A percentile compares a stretch with the other conserved stretches of the same genome.
These are phyloP conservation scores for Astraeus odoratus DNA, from an alignment of 768 basidiomycete genomes.

Conservation along the genomic window DNA sequence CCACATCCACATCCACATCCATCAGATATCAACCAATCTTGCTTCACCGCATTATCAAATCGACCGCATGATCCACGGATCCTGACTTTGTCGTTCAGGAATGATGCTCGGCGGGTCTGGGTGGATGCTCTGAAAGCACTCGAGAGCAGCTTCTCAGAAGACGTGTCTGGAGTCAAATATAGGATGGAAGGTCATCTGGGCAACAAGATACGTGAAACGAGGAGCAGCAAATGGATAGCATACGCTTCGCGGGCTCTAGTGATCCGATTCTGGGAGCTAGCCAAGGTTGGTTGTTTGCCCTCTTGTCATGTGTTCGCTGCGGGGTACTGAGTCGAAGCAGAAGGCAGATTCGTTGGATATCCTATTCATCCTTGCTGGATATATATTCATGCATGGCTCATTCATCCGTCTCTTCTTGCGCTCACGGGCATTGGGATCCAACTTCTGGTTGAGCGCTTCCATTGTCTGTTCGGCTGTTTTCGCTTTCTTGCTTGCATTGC, in stretches of 20 bases:
- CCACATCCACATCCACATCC: too few species aligned
- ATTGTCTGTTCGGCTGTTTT: slow-evolving; percentile 77
- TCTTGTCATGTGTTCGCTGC: slow-evolving; percentile 5
- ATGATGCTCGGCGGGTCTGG: slow-evolving; percentile 47
- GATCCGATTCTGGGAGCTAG: slow-evolving; percentile 78
- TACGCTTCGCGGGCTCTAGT: slow-evolving; percentile 76
- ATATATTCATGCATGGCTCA: slow-evolving; percentile 91
- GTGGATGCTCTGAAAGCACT: slow-evolving; percentile 31
- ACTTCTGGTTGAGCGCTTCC: slow-evolving; percentile 61
- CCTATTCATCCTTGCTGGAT: slow-evolving; percentile 86
- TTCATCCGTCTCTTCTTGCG: slow-evolving; percentile 88
- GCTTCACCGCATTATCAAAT: too few species aligned
- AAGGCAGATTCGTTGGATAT: slow-evolving; percentile 97
- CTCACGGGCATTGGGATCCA: slow-evolving; percentile 77
- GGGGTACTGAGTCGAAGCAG: slow-evolving; percentile 30
- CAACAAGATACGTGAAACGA: slow-evolving; percentile 62
- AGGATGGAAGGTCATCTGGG: slow-evolving; percentile 40
- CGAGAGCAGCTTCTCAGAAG: slow-evolving; percentile 24
- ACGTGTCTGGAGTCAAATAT: slow-evolving; percentile 41
- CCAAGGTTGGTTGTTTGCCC: slow-evolving; percentile 59
- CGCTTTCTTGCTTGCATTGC: slow-evolving; percentile 78
- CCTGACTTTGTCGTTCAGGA: slow-evolving; percentile 46
- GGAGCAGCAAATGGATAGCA: slow-evolving; percentile 80
- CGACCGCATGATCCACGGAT: too few species aligned
- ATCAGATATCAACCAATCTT: too few species aligned